Evolutionary conservation across 106 monocot species (phyloP).

Genomic region (Allium sativum): DNA sequence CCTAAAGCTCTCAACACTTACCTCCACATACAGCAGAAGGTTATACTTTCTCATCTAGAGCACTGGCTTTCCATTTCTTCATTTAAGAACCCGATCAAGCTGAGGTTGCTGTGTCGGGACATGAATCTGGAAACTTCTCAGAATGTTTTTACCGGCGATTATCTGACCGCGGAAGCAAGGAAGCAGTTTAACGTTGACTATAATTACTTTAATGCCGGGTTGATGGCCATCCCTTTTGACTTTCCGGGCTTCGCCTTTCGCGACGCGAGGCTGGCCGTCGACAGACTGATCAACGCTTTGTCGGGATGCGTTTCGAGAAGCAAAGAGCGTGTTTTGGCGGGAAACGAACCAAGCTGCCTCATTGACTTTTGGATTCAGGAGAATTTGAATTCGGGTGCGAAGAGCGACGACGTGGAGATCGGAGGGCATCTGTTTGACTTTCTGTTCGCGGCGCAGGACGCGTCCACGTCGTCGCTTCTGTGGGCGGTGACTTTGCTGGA

Average conservation of each 20-base stretch:
- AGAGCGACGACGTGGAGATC: conserved; percentile 33
- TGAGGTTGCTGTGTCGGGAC: conserved; percentile 64
- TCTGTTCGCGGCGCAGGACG: conserved; percentile 92
- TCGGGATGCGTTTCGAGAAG: conserved; percentile 38
- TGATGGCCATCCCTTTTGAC: conserved; percentile 80
- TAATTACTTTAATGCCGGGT: conserved; percentile 83
- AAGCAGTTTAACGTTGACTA: conserved; percentile 57
- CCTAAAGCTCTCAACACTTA: conserved; percentile 66
- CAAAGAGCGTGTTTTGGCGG: conserved; percentile 44
- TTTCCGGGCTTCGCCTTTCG: conserved; percentile 88
- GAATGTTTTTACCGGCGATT: conserved; percentile 71
- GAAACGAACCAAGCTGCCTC: conserved; percentile 52
- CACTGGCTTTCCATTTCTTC: conserved; percentile 31
- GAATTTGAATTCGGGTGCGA: conserved; percentile 11
- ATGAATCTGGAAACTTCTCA: conserved; percentile 96
- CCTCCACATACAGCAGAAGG: conserved; percentile 57
- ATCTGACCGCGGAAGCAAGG: conserved; percentile 34
- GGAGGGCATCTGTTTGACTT: conserved; percentile 90
- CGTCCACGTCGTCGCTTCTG: conserved; percentile 82
- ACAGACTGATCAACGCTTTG: conserved; percentile 43
- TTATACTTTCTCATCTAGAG: conserved; percentile 49
- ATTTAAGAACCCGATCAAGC: conserved; percentile 18
- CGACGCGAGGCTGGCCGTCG: conserved; percentile 49
- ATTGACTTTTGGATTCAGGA: conserved; percentile 93
- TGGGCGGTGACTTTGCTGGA: conserved; percentile 89